These are phyloP conservation scores for Camellia lanceoleosa DNA, from an alignment of 148 eudicot genomes.

Conservation along the genomic window DNA sequence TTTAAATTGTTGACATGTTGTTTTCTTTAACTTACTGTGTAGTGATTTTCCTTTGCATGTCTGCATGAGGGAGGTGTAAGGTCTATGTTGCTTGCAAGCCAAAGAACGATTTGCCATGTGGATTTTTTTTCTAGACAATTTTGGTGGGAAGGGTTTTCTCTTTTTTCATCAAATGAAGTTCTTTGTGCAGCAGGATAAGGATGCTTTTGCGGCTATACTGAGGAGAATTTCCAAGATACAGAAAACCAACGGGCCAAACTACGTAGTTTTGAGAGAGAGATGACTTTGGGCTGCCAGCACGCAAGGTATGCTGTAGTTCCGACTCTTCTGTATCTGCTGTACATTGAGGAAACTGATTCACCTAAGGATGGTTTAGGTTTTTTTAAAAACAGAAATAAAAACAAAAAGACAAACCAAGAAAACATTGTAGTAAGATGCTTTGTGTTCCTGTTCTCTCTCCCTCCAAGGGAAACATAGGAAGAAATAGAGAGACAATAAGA, in stretches of 20 bases:
- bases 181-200: conserved; percentile 77
- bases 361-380: background rate
- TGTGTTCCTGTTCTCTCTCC: background rate
- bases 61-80: background rate
- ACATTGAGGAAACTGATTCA: background rate
- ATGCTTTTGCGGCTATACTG: conserved; percentile 73
- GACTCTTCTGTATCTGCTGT: background rate
- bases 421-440: background rate
- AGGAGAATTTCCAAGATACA: conserved; percentile 83
- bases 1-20: too few relatives aligned
- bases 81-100: background rate
- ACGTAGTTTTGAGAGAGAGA: conserved; percentile 60
- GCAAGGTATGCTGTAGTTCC: background rate
- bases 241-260: conserved; percentile 59
- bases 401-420: background rate
- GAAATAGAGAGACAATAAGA: background rate
- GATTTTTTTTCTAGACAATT: background rate
- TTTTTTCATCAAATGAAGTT: background rate
- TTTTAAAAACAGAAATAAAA: background rate
- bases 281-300: conserved; percentile 14
- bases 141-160: background rate
- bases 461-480: background rate
- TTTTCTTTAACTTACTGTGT: too few relatives aligned
- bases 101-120: background rate
- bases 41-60: background rate